Percentiles rank a stretch among this genome's conserved stretches.
Evolutionary conservation across 2,329 filamentous ascomycete genomes (phyloP).

Genomic region (Aspergillus sojae): DNA sequence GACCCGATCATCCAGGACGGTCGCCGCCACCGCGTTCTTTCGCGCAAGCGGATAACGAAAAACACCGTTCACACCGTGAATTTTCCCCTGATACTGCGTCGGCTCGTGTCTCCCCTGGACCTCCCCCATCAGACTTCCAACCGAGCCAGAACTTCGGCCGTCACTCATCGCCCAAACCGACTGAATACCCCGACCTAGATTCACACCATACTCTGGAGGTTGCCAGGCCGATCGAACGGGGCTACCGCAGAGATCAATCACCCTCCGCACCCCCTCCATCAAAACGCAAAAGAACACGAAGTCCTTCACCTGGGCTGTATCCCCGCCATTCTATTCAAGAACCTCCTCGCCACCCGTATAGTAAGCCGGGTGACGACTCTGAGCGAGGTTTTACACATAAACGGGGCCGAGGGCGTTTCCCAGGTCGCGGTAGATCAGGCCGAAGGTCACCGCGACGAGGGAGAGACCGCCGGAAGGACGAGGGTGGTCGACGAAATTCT

Average conservation of each 20-base stretch:
- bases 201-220: constrained; percentile 20
- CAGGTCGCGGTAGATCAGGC: constrained; percentile 35
- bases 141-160: constrained; percentile 26
- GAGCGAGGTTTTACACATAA: constrained; percentile 41
- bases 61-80: constrained; percentile 32
- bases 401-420: constrained; percentile 39
- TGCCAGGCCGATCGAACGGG: constrained; percentile 25
- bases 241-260: constrained; percentile 34
- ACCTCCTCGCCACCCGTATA: constrained; percentile 25
- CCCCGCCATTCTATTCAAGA: constrained; percentile 28
- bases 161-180: constrained; percentile 25
- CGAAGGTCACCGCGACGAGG: constrained; percentile 39
- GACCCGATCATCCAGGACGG: constrained; percentile 45
- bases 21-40: constrained; percentile 41
- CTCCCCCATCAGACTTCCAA: constrained; percentile 22
- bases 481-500: constrained; percentile 31
- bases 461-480: constrained; percentile 35
- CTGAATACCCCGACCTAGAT: constrained; percentile 26
- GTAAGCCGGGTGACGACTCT: constrained; percentile 38
- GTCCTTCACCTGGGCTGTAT: constrained; percentile 40
- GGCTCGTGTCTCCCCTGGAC: constrained; percentile 31
- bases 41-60: constrained; percentile 33
- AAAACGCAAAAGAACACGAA: constrained; percentile 46
- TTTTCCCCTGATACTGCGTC: constrained; percentile 30
- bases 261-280: constrained; percentile 33